Evolutionary conservation across 2,329 filamentous ascomycete species (phyloP).

Genomic region (Talaromyces sp.): DNA sequence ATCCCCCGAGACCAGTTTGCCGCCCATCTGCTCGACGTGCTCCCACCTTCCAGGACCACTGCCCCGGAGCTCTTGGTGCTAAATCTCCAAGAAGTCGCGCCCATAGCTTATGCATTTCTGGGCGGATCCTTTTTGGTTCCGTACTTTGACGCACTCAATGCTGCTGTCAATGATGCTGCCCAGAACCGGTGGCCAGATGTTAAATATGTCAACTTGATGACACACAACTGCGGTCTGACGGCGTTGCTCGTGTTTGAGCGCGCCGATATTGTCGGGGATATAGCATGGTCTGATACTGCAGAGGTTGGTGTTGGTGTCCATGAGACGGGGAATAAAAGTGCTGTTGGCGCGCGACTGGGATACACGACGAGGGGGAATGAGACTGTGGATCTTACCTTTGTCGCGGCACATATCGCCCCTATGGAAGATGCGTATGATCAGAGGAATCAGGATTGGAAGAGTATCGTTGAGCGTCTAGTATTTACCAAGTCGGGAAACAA

Average conservation of each 20-base stretch:
- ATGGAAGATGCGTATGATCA: conserved; percentile 73
- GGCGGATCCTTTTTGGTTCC: conserved; percentile 73
- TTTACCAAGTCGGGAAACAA: conserved; percentile 49
- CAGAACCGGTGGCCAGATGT: conserved; percentile 37
- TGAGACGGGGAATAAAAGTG: conserved; percentile 94
- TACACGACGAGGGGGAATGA: conserved; percentile 45
- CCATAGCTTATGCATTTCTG: conserved; percentile 77
- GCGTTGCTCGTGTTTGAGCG: conserved; percentile 80
- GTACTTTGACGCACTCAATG: conserved; percentile 68
- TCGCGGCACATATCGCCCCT: conserved; percentile 81
- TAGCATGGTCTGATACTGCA: conserved; percentile 68
- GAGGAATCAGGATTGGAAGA: conserved; percentile 84
- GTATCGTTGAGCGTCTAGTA: conserved; percentile 72
- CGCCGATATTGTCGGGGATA: conserved; percentile 51
- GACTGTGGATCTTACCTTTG: conserved; percentile 71
- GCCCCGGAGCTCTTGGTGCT: conserved; percentile 65
- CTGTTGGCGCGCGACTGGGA: conserved; percentile 70
- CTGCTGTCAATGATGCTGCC: conserved; percentile 68
- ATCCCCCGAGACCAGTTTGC: conserved; percentile 69
- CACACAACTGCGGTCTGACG: conserved; percentile 81
- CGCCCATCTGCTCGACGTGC: conserved; percentile 60
- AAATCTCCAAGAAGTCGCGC: conserved; percentile 82
- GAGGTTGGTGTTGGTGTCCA: conserved; percentile 79
- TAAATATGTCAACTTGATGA: conserved; percentile 65
- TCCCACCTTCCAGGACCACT: conserved; percentile 42